Conservation (phyloP, 495 filamentous ascomycete genomes). For the Talaromyces wortmannii region DNA sequence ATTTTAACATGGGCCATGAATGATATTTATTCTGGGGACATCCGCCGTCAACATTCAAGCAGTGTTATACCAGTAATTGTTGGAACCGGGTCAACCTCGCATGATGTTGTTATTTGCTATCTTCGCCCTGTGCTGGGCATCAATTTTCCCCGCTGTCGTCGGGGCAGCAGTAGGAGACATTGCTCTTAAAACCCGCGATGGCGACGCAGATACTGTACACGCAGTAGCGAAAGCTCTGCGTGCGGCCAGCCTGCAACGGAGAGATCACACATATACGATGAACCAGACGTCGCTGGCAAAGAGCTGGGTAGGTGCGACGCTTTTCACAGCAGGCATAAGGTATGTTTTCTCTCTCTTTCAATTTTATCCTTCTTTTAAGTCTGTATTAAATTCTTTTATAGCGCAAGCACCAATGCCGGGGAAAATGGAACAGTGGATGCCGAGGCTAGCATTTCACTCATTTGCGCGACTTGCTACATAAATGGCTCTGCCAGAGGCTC, state of each 20-base stretch:
- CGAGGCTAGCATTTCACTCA: conserved; percentile 26
- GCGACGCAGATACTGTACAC: conserved; percentile 9
- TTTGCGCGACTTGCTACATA: conserved; percentile 44
- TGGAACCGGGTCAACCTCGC: not conserved
- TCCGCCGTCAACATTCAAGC: not conserved
- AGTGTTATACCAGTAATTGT: not conserved
- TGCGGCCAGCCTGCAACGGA: conserved; percentile 3
- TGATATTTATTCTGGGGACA: not conserved
- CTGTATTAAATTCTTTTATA: not conserved
- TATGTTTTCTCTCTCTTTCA: not conserved
- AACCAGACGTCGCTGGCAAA: conserved; percentile 29
- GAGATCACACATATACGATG: conserved; percentile 14
- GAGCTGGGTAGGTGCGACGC: conserved; percentile 27
- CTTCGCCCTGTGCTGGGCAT: not conserved
- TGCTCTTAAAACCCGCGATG: conserved; percentile 10
- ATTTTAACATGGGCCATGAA: not conserved
- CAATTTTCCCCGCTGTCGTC: not conserved
- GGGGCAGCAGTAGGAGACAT: not conserved
- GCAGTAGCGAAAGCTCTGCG: conserved; percentile 6
- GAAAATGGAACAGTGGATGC: not conserved
- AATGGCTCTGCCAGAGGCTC: conserved; percentile 35
- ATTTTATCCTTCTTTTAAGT: not conserved
- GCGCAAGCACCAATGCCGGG: not conserved
- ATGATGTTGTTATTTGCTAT: not conserved
- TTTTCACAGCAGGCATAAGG: conserved; percentile 13